A percentile compares a stretch with the other conserved stretches of the same genome.
phyloP scores from a whole-genome alignment of 2,329 filamentous ascomycete species.

The Sphaerulina vaccinii region DNA sequence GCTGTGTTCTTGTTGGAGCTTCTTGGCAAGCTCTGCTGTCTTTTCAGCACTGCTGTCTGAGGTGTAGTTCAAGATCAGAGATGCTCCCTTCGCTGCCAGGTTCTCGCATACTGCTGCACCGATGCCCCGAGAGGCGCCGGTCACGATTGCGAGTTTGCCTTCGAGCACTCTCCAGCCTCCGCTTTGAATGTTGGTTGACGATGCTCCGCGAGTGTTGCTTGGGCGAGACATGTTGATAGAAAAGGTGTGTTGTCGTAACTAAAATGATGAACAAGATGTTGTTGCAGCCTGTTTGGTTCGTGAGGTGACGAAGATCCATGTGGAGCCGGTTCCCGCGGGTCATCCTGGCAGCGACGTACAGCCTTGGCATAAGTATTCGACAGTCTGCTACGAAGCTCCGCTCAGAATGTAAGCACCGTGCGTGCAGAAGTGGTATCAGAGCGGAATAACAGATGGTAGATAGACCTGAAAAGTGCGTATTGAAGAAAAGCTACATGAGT shows the following conservation, averaged over 20 bases:
- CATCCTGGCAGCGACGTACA: no score
- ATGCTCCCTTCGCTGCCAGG: conserved; percentile 69
- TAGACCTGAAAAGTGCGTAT: no score
- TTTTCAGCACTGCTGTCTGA: conserved; percentile 57
- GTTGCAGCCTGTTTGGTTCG: no score
- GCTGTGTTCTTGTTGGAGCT: conserved; percentile 56
- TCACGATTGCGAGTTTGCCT: conserved; percentile 76
- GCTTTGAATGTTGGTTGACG: conserved; percentile 20
- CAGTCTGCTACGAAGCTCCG: no score
- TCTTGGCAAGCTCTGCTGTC: conserved; percentile 54
- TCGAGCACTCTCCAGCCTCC: conserved; percentile 46
- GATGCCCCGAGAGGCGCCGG: conserved; percentile 77
- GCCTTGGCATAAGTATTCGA: no score
- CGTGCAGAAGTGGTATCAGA: no score
- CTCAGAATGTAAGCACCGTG: no score
- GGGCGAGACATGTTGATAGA: conserved; percentile 22
- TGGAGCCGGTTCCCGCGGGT: no score
- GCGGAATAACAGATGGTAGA: no score
- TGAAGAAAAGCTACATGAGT: no score
- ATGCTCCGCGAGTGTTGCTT: conserved; percentile 17
- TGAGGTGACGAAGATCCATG: no score
- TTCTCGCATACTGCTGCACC: conserved; percentile 66
- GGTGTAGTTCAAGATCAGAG: conserved; percentile 70
- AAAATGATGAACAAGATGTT: no score
- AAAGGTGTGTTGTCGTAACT: not conserved